These are phyloP conservation scores for Ajuga chamaepitys DNA, from an alignment of 257 asterid genomes.

Conservation along the genomic window DNA sequence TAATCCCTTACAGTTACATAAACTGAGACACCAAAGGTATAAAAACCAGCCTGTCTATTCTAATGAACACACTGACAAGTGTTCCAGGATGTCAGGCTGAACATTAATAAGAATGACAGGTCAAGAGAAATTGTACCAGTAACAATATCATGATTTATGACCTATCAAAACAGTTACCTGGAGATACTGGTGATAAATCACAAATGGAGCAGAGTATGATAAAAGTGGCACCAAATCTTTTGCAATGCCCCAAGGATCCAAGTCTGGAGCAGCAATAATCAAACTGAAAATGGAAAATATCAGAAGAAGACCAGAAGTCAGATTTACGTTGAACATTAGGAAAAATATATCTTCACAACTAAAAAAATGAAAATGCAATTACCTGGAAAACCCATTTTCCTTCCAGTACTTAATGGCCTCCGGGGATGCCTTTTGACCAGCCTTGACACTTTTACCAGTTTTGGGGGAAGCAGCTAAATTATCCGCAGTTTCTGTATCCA, in stretches of 20 bases:
- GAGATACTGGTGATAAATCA: slow-evolving; percentile 82
- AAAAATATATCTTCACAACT: neutral
- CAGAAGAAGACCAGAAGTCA: slow-evolving; percentile 2
- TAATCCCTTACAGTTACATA: no score
- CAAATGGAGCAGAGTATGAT: slow-evolving; percentile 92
- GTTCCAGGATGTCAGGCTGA: neutral
- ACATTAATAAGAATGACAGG: neutral
- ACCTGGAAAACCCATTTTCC: slow-evolving; percentile 95
- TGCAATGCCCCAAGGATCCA: slow-evolving; percentile 70
- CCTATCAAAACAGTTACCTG: slow-evolving; percentile 42
- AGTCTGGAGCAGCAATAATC: slow-evolving; percentile 78
- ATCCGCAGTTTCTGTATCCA: slow-evolving; percentile 25
- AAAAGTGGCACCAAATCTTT: slow-evolving; percentile 79
- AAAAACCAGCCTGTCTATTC: neutral
- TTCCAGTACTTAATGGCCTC: slow-evolving; percentile 63
- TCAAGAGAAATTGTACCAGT: neutral
- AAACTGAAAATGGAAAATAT: slow-evolving; percentile 41
- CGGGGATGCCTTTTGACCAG: slow-evolving; percentile 68
- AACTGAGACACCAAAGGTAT: neutral
- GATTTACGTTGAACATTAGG: neutral
- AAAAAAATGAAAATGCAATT: neutral
- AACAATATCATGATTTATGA: neutral
- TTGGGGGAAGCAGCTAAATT: slow-evolving; percentile 34
- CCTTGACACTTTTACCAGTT: slow-evolving; percentile 35
- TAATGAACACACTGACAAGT: neutral